Percentiles rank a stretch among this genome's conserved stretches.
Conservation (phyloP, 2,329 filamentous ascomycete genomes). For the Ceratocystis eucalypticola region DNA sequence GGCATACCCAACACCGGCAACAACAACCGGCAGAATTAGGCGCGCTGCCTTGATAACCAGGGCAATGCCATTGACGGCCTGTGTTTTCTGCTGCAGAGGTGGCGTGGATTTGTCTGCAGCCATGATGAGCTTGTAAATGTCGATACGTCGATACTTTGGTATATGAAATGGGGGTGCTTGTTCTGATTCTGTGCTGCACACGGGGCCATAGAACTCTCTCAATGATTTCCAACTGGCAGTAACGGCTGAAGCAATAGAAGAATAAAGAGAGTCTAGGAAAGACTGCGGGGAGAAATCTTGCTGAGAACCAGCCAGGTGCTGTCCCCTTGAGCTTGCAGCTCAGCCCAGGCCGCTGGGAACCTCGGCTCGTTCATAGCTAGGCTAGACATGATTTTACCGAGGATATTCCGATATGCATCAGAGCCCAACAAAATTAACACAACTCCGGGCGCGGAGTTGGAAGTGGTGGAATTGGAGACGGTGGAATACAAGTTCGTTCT, state of each 20-base stretch:
- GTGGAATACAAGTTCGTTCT: neutral
- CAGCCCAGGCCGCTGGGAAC: neutral
- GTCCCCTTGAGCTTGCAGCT: neutral
- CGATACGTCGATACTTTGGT: neutral
- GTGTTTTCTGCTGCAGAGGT: slow-evolving; percentile 3
- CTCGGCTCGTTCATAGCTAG: neutral
- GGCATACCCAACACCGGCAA: slow-evolving; percentile 35
- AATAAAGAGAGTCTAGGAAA: neutral
- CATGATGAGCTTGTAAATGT: neutral
- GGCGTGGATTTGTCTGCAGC: neutral
- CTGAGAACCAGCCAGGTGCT: neutral
- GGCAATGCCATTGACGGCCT: slow-evolving; percentile 18
- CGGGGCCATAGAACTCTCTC: neutral
- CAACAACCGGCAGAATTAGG: slow-evolving; percentile 31
- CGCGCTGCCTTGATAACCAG: slow-evolving; percentile 26
- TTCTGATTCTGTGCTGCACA: neutral
- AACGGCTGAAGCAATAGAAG: neutral
- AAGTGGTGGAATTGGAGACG: neutral
- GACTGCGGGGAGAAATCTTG: neutral
- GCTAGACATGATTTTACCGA: neutral
- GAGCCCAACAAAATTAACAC: neutral
- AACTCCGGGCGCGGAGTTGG: neutral
- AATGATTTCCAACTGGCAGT: neutral
- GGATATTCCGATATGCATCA: neutral
- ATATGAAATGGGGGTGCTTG: no score